phyloP scores from a whole-genome alignment of 257 asterid species.

The Solanum sejunctum region DNA sequence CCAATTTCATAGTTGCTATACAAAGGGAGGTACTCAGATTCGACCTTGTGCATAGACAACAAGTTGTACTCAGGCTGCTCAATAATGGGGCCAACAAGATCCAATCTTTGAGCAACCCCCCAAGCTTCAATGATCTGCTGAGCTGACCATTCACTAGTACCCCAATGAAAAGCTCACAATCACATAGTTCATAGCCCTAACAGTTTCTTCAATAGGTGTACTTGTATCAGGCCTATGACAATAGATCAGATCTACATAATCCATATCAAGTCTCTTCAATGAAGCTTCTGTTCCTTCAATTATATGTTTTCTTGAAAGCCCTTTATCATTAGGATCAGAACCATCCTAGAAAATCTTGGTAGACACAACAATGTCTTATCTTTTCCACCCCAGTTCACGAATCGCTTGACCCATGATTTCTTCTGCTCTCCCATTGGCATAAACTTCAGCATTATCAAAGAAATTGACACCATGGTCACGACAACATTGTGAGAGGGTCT shows the following conservation, averaged over 20 bases:
- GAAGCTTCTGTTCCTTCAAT: slow-evolving; percentile 73
- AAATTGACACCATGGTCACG: slow-evolving; percentile 89
- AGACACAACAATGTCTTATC: slow-evolving; percentile 74
- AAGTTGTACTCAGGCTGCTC: slow-evolving; percentile 98
- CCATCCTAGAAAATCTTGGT: slow-evolving; percentile 99
- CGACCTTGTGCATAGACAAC: slow-evolving; percentile 84
- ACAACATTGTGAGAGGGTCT: slow-evolving; percentile 81
- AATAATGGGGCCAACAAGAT: slow-evolving; percentile 84
- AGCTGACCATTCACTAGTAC: slow-evolving; percentile 97
- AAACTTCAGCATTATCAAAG: slow-evolving; percentile 96
- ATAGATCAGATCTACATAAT: slow-evolving; percentile 66
- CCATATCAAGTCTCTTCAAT: slow-evolving; percentile 82
- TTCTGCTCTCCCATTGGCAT: slow-evolving; percentile 94
- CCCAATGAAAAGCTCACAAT: slow-evolving; percentile 97
- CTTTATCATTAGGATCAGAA: slow-evolving; percentile 91
- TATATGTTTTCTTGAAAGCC: slow-evolving; percentile 81
- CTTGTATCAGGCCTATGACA: slow-evolving; percentile 76
- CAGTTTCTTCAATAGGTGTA: slow-evolving; percentile 93
- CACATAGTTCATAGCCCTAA: slow-evolving; percentile 89
- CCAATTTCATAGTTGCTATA: slow-evolving; percentile 77
- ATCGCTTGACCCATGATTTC: slow-evolving; percentile 99
- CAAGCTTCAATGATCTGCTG: slow-evolving; percentile 99
- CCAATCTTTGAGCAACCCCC: slow-evolving; percentile 73
- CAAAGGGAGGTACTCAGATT: slow-evolving; percentile 74
- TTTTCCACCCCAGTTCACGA: slow-evolving; percentile 91